Base-by-base conservation (phyloP, 805 yeast species). In the Candida xyloterini region DNA sequence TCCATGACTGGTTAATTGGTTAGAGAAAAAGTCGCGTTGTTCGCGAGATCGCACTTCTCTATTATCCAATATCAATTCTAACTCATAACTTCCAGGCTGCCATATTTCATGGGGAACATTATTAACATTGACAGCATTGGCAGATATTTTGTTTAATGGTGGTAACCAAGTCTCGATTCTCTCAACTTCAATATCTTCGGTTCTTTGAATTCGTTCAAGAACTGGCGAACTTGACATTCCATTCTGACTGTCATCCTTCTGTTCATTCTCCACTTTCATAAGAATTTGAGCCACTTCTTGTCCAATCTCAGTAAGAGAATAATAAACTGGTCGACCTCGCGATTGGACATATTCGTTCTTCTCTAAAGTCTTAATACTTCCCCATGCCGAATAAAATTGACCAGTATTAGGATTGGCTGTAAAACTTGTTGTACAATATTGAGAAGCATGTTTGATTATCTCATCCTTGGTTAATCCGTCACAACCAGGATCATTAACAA, bases 341-440 rank as follows among this genome's bases (percentile, higher is more conserved):
- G 63, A 62, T 10, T 62, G 64, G 0, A 90, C 81, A 25, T 84
- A 64, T 11, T 74, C 84, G 37, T 83, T 73, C 21, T 71, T 75
- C 14, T 78, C 53, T 39, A 91, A 63, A 1, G 81, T 78, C 44
- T 81, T 82, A 25, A 81, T 66, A 7, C 86, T 70, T 14, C 66
- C 68, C 95, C 95, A 87, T 0, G 95, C 91, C 1, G 87, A 77
- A 54, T 84, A 78, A 51, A 72, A 75, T 35, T 79, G 83, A 15
- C 71, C 72, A 0, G 84, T 71, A 1, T 81, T 63, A 1, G 85
- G 79, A 52, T 81, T 82, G 0, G 76, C 46, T 0, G 67, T 60
- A 62, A 85, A 82, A 29, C 86, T 74, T 14, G 69, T 58, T 39
- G 78, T 78, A 40, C 83, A 76, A 53, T 65, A 80, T 7, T 69